These are phyloP conservation scores for Asterophora parasitica DNA, from an alignment of 768 basidiomycete species.

Conservation along the genomic window DNA sequence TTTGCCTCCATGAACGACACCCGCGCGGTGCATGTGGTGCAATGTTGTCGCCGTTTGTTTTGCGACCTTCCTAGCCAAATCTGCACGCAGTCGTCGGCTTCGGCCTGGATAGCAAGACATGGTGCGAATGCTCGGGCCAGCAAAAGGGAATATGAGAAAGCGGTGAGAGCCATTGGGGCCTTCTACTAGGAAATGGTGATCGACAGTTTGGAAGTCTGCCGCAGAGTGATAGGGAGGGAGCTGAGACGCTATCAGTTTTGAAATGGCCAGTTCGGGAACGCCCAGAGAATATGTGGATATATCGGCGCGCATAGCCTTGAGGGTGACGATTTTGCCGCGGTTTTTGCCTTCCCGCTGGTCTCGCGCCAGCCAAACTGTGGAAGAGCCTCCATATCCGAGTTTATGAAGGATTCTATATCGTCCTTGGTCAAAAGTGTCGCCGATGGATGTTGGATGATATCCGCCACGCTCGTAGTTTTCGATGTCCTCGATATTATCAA, in stretches of 20 bases:
- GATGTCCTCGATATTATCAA: constrained; percentile 34
- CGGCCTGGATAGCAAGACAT: constrained; percentile 29
- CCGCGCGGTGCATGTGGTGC: constrained; percentile 27
- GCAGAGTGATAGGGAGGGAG: constrained; percentile 23
- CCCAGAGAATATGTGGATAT: constrained; percentile 19
- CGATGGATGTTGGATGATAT: constrained; percentile 46
- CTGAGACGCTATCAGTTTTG: constrained; percentile 27
- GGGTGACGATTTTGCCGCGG: constrained; percentile 22
- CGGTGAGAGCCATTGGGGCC: constrained; percentile 50
- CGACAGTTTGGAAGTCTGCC: constrained; percentile 25
- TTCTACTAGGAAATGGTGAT: constrained; percentile 40
- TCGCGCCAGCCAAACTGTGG: constrained; percentile 35
- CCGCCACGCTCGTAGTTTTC: constrained; percentile 49
- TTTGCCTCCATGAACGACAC: constrained; percentile 34
- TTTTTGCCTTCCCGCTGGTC: constrained; percentile 13
- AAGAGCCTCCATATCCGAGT: constrained; percentile 38
- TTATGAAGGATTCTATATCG: constrained; percentile 46
- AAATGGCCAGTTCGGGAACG: constrained; percentile 26
- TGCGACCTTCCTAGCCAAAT: constrained; percentile 31
- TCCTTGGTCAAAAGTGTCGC: constrained; percentile 41
- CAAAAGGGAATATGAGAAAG: constrained; percentile 42
- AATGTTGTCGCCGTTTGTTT: constrained; percentile 24
- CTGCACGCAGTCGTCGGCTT: constrained; percentile 28
- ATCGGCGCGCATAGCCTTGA: constrained; percentile 33
- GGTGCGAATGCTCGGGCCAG: constrained; percentile 34